Evolutionary conservation across 768 basidiomycete genomes (phyloP), one percentile per base, ranked within the genome.

Genomic region (Lactarius trivialis): DNA sequence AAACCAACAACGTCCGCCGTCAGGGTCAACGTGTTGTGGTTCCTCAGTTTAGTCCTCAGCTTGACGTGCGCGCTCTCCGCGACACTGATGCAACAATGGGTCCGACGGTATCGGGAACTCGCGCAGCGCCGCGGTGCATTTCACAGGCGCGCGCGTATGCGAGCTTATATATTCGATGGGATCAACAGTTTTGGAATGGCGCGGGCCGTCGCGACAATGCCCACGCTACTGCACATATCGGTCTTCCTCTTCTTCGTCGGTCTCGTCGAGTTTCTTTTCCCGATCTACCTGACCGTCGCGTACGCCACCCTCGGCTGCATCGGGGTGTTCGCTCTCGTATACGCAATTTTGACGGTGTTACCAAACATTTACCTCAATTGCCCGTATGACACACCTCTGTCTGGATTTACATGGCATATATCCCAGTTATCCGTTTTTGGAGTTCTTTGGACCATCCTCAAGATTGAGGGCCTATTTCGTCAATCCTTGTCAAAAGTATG

Each of bases 11-110:
- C 56, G 5, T 56, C 55, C 14, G 51, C 52, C 5, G 6, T 53
- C 24, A 19, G 52, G 12, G 37, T 64, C 28, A 64, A 65, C 51
- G 15, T 41, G 17, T 21, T 64, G 17, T 65, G 65, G 65, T 59
- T 55, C 52, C 36, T 64, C 56, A 59, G 65, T 39, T 49, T 65
- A 43, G 37, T 50, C 12, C 43, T 60, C 8, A 60, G 63, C 7
- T 26, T 57, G n/a, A 45, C 37, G 1, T 54, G 36, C 7, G 63
- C 63, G 0, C 60, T 65, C 26, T 50, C 39, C 7, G 63, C 55
- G 5, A 61, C 60, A 3, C n/a, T 65, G 26, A 36, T 62, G 28
- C 60, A 53, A 28, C 53, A 55, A 32, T 62, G 55, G 55, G 52
- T 48, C 11, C 54, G 36, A 24, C 53, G 56, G 0, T 55, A 63